Evolutionary conservation across 305 asterid genomes (phyloP), one percentile per base, ranked within the genome.

Genomic region (Striga hermonthica): DNA sequence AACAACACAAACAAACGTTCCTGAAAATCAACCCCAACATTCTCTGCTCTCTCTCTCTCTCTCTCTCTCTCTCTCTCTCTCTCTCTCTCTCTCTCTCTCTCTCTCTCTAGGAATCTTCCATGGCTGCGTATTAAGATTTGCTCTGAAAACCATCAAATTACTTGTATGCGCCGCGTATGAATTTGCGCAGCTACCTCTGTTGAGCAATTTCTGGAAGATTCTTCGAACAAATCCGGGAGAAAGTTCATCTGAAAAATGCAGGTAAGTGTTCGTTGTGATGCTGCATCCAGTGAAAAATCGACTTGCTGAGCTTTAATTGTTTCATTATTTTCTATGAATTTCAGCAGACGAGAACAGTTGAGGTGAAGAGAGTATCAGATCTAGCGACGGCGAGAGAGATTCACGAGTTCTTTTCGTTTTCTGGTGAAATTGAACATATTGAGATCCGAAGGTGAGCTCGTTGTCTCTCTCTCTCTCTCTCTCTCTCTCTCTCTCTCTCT

Each of bases 371-470:
- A 57, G 65, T 89, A 13, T 89, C 96, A 81, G 96, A 89, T 89
- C 96, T 89, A 75, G 95, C 92, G 6, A 74, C 76, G 6, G 90
- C 83, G 74, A 81, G 96, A 74, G 96, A 89, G 81, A 80, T 89
- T 54, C 90, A 77, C 56, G 95, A 89, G 86, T 89, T 89, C 81
- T 89, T 89, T 76, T 89, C 96, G 0, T 89, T 89, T 74, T 89
- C 96, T 52, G 96, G 95, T 65, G 90, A 84, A 74, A 89, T 89
- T 72, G 95, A 89, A 47, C 77, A 67, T 70, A 70, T 89, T 75
- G 84, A 86, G 85, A 86, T 89, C 82, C 87, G 71, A 52, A 74
- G 83, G 89, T 76, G 35, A 60, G 79, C 43, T 62, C 16, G 43
- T 72, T 66, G 68, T 22, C 35, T 38, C 39, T 56, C 9, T 3